Conservation (phyloP, 306 rosid species). For the Prunus salicina region DNA sequence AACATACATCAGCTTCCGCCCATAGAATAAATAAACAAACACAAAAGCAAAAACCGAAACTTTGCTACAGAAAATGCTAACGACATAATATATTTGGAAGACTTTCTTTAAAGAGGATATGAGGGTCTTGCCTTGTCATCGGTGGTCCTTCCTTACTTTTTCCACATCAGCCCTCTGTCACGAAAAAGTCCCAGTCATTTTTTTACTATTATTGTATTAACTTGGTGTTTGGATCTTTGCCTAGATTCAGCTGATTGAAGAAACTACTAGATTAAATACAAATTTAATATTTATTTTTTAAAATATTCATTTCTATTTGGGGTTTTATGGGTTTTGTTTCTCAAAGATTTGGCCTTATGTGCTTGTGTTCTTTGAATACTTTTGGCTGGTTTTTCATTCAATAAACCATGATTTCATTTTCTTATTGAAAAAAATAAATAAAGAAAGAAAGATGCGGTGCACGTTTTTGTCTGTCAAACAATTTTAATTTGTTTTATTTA, state of each 20-base stretch:
- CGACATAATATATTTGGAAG: neutral
- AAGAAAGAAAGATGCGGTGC: neutral
- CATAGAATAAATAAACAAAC: neutral
- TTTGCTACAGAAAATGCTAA: neutral
- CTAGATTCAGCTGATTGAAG: neutral
- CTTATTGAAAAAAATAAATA: neutral
- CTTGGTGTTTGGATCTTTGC: neutral
- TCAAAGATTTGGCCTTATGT: neutral
- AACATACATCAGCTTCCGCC: neutral
- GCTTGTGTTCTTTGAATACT: neutral
- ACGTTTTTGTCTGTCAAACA: neutral
- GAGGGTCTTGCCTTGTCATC: neutral
- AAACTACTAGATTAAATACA: neutral
- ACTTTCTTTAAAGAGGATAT: neutral
- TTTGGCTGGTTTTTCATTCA: neutral
- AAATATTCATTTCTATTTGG: neutral
- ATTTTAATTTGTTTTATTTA: neutral
- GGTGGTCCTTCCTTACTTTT: constrained; percentile 6
- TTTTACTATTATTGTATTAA: neutral
- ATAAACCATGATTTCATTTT: neutral
- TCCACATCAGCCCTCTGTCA: constrained; percentile 8
- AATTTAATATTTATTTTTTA: neutral
- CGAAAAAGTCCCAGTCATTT: neutral
- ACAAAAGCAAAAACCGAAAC: neutral
- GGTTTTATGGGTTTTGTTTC: neutral